A percentile compares a stretch with the other conserved stretches of the same genome.
Conservation (phyloP, 257 asterid genomes). For the Nicotiana benthamiana region DNA sequence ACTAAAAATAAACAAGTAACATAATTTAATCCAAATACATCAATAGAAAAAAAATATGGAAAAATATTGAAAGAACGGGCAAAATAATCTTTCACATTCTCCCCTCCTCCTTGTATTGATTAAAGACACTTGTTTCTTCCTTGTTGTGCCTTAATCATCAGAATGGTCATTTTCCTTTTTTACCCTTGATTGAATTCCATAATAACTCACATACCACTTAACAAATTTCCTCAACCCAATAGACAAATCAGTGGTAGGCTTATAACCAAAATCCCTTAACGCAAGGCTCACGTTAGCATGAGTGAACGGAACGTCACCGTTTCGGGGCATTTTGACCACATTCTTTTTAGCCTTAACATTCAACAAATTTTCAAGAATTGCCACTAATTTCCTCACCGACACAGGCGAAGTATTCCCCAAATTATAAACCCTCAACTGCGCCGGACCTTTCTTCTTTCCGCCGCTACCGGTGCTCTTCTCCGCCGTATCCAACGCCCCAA, state of each 20-base stretch:
- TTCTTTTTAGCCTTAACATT: conserved; percentile 60
- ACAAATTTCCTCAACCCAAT: conserved; percentile 78
- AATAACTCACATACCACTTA: conserved; percentile 83
- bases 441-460: conserved; percentile 77
- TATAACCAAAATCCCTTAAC: conserved; percentile 68
- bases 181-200: conserved; percentile 71
- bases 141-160: conserved; percentile 21
- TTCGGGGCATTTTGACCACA: conserved; percentile 75
- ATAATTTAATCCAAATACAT: conserved; percentile 18
- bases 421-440: conserved; percentile 87
- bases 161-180: conserved; percentile 40
- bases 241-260: conserved; percentile 81
- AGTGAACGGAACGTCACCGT: conserved; percentile 96
- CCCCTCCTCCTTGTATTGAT: neutral
- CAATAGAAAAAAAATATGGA: neutral
- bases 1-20: conserved; percentile 22
- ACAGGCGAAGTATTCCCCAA: conserved; percentile 89
- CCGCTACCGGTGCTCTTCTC: conserved; percentile 95
- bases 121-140: neutral
- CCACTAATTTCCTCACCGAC: conserved; percentile 81
- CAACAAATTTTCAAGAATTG: conserved; percentile 58
- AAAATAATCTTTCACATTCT: neutral
- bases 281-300: conserved; percentile 95
- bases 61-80: neutral
- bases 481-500: conserved; percentile 91